These are phyloP conservation scores for Irpex lacteus DNA, from an alignment of 1,284 basidiomycete species.

Conservation along the genomic window DNA sequence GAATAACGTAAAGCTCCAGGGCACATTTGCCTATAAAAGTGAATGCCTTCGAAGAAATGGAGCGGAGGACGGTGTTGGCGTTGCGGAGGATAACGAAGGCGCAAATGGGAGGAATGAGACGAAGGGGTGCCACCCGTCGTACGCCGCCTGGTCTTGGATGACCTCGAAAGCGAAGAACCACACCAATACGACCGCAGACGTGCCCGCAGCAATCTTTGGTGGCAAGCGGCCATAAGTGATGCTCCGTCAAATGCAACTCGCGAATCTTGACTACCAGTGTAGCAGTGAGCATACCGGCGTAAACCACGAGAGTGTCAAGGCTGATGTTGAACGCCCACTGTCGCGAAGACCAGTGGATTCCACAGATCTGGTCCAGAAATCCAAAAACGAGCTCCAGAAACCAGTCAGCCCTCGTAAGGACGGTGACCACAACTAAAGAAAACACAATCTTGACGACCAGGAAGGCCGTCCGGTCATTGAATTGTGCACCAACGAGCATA, in stretches of 20 bases:
- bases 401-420: constrained; percentile 65
- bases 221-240: constrained; percentile 59
- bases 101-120: constrained; percentile 80
- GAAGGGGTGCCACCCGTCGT: constrained; percentile 84
- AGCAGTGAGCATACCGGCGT: constrained; percentile 80
- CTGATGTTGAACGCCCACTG: constrained; percentile 88
- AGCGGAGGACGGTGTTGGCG: constrained; percentile 67
- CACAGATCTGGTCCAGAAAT: constrained; percentile 61
- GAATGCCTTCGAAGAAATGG: constrained; percentile 67
- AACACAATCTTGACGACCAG: constrained; percentile 67
- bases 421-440: constrained; percentile 61
- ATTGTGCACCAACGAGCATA: constrained; percentile 66
- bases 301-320: constrained; percentile 87
- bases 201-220: constrained; percentile 45
- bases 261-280: constrained; percentile 74
- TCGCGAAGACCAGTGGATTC: constrained; percentile 77
- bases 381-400: constrained; percentile 64
- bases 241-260: constrained; percentile 69
- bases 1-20: constrained; percentile 85
- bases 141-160: constrained; percentile 72
- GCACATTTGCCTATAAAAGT: constrained; percentile 82
- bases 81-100: constrained; percentile 78
- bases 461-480: constrained; percentile 71
- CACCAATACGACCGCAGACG: constrained; percentile 51
- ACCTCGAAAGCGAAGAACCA: constrained; percentile 88